phyloP scores from a whole-genome alignment of 2,329 filamentous ascomycete genomes.

The Emergomyces orientalis region DNA sequence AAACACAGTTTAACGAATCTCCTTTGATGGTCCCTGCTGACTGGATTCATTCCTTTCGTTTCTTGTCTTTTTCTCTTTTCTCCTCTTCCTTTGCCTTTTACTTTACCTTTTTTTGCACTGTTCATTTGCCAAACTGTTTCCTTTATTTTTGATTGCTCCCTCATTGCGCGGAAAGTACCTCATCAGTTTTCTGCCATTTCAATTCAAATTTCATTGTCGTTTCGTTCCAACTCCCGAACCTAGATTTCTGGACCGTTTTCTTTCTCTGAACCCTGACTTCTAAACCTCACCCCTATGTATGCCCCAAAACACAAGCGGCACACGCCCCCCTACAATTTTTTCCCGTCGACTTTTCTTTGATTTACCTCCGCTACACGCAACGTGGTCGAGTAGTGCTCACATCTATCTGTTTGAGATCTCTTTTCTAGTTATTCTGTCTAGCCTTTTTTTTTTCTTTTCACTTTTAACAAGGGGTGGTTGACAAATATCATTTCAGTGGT shows the following conservation, averaged over 20 bases:
- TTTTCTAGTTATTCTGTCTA: not conserved
- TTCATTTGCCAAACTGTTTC: not conserved
- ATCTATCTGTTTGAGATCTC: not conserved
- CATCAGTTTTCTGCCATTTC: not conserved
- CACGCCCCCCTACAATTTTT: not conserved
- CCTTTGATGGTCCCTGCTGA: not conserved
- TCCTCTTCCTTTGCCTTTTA: not conserved
- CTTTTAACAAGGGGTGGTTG: not conserved
- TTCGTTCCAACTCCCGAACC: not conserved
- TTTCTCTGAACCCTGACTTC: not conserved
- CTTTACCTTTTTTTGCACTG: not conserved
- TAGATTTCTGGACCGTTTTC: not conserved
- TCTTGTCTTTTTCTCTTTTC: not conserved
- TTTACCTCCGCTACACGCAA: not conserved
- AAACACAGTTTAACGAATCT: slow-evolving; percentile 5
- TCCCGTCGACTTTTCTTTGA: not conserved
- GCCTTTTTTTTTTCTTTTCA: not conserved
- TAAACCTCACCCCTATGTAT: not conserved
- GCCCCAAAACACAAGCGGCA: not conserved
- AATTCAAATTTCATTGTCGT: not conserved
- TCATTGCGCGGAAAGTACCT: not conserved
- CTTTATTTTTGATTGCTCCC: not conserved
- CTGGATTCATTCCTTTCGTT: not conserved
- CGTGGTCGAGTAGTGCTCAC: not conserved
- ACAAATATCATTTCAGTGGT: not conserved